phyloP scores from a whole-genome alignment of 2,329 filamentous ascomycete genomes.

The Alternaria dauci region DNA sequence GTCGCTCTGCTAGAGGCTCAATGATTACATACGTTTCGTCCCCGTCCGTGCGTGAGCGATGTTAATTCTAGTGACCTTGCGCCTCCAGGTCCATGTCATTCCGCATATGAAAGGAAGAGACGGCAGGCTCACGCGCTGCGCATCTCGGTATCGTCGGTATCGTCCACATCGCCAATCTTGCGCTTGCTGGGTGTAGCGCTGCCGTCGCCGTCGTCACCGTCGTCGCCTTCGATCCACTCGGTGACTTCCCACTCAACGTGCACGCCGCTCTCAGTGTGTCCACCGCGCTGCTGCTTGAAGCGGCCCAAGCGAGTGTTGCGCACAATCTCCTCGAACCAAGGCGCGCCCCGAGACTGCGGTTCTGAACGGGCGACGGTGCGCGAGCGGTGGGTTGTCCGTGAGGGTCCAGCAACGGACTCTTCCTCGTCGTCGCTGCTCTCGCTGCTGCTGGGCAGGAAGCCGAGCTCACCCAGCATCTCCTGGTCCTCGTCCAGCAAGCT shows the following conservation, averaged over 20 bases:
- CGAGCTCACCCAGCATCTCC: conserved; percentile 74
- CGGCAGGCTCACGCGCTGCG: conserved; percentile 27
- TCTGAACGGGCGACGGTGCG: conserved; percentile 29
- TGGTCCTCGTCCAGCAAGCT: conserved; percentile 77
- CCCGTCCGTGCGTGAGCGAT: conserved; percentile 39
- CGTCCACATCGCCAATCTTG: conserved; percentile 46
- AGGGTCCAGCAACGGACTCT: conserved; percentile 26
- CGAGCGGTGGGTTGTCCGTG: conserved; percentile 17
- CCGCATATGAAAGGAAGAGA: conserved; percentile 2
- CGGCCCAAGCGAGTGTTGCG: conserved; percentile 76
- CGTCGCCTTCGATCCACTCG: conserved; percentile 64
- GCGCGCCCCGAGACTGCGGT: conserved; percentile 64
- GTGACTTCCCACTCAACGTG: conserved; percentile 84
- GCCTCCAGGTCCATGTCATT: conserved; percentile 7
- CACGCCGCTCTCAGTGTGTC: conserved; percentile 69
- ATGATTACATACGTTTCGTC: conserved; percentile 20
- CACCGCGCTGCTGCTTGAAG: conserved; percentile 68
- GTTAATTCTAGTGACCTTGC: conserved; percentile 28
- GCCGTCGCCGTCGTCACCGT: conserved; percentile 50
- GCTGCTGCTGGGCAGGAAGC: conserved; percentile 65
- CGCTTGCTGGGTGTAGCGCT: conserved; percentile 40
- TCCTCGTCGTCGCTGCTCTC: conserved; percentile 37
- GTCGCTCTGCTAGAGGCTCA: conserved; percentile 16
- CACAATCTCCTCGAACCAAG: conserved; percentile 87
- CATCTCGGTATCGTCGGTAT: conserved; percentile 47